These are phyloP conservation scores for Botrytis porri DNA, from an alignment of 2,329 filamentous ascomycete species.

Conservation along the genomic window DNA sequence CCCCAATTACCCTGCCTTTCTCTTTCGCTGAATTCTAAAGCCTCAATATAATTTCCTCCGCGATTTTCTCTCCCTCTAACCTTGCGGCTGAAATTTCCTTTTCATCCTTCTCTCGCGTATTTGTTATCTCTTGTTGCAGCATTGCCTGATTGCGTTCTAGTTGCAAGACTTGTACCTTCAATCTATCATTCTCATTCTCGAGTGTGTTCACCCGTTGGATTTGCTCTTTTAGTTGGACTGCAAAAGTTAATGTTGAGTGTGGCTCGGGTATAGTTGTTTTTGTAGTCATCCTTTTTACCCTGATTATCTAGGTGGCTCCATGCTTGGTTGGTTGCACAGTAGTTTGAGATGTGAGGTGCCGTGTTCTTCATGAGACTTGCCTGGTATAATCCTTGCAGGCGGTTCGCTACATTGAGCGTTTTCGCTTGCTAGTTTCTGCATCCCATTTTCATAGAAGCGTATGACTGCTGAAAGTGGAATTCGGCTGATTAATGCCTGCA, in stretches of 20 bases:
- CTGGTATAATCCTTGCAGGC: neutral
- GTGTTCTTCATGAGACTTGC: too few relatives aligned
- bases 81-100: neutral
- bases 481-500: neutral
- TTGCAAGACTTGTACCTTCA: neutral
- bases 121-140: neutral
- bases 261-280: neutral
- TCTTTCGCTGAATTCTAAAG: neutral
- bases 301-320: neutral
- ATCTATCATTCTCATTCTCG: neutral
- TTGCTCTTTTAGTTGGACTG: neutral
- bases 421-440: neutral
- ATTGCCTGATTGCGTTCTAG: neutral
- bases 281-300: neutral
- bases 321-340: neutral
- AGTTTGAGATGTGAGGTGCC: neutral
- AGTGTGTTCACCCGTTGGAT: neutral
- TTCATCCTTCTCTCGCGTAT: neutral
- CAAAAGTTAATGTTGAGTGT: neutral
- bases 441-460: too few relatives aligned
- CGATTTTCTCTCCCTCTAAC: neutral
- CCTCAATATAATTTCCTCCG: neutral
- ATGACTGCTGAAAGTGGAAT: neutral
- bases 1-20: neutral
- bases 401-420: neutral